Evolutionary conservation across 371 early-diverging fungal genomes (phyloP), one percentile per base, ranked within the genome.

Genomic region (Polyrhizophydium stewartii): DNA sequence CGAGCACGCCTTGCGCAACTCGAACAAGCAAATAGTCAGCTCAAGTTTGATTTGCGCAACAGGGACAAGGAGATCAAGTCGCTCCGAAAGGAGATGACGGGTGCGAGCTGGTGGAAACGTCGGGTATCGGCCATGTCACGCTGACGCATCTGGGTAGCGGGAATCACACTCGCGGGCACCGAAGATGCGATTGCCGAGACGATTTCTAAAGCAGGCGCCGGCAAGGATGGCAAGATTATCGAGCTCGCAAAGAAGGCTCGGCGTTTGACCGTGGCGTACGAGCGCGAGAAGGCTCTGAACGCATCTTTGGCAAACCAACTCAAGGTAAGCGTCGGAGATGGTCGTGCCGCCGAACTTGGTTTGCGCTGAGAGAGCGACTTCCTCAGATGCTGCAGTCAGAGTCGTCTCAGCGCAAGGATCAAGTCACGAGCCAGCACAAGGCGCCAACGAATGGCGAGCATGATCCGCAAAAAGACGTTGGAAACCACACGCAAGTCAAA

Each of bases 221-320:
- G 47, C 2, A 49, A 58, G 19, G 68, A 68, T 35, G 61, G 66
- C 30, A 74, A 69, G 52, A 65, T 74, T 27, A 67, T 71, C 24
- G 67, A 71, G 41, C 62, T 74, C 33, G 62, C 71, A 7, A 74
- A 74, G 60, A 70, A 71, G 62, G 62, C 66, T 31, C 28, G 75
- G 16, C 32, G 59, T 5, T 38, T 74, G 60, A 74, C 66, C 22
- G 58, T 71, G 9, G 69, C 73, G 1, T 50, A 63, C 13, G 73
- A 67, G 52, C 53, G 61, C 2, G 73, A 73, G 55, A 58, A 61
- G 45, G 33, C 37, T 24, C 16, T 56, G 24, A 67, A 66, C 32
- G 56, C 58, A 7, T 45, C 52, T 17, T 57, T 73, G 13, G 16
- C 56, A 25, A 61, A 50, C 55, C 45, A 51, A 43, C 37, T 73